Conservation (phyloP, 768 basidiomycete species). For the Boletus sp. region DNA sequence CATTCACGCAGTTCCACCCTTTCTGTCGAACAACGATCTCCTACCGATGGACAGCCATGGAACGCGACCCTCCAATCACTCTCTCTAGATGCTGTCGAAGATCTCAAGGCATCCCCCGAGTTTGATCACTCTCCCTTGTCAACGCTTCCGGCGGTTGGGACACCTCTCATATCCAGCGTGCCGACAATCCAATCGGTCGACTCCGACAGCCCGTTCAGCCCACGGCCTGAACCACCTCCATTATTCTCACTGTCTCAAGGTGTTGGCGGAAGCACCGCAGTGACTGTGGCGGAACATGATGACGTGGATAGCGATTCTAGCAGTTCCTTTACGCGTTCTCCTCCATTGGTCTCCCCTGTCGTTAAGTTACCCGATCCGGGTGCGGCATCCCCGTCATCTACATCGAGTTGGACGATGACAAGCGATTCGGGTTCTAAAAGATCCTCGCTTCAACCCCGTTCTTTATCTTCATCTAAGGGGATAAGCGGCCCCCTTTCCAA, state of each 20-base stretch:
- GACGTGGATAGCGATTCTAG: constrained; percentile 19
- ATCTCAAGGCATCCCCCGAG: constrained; percentile 15
- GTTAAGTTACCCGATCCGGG: constrained; percentile 29
- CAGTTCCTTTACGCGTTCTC: constrained; percentile 26
- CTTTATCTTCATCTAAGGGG: constrained; percentile 10
- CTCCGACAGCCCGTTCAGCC: constrained; percentile 28
- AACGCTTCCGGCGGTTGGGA: constrained; percentile 28
- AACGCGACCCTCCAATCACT: constrained; percentile 4
- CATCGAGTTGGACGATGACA: constrained; percentile 30
- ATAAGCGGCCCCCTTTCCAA: constrained; percentile 4
- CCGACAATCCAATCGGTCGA: constrained; percentile 13
- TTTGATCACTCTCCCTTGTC: constrained; percentile 32
- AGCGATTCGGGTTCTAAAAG: constrained; percentile 22
- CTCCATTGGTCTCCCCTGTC: constrained; percentile 27
- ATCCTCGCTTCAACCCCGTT: constrained; percentile 7
- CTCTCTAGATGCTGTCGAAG: constrained; percentile 3
- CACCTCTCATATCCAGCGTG: constrained; percentile 20
- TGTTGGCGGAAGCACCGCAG: neutral
- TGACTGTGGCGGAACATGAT: constrained; percentile 8
- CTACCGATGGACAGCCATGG: constrained; percentile 18
- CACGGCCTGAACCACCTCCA: constrained; percentile 22
- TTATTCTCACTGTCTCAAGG: constrained; percentile 21
- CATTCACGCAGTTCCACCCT: constrained; percentile 32
- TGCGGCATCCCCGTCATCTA: constrained; percentile 18
- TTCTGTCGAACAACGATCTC: constrained; percentile 27